phyloP scores from a whole-genome alignment of 1,284 basidiomycete genomes.

The Leccinum fuscescens region DNA sequence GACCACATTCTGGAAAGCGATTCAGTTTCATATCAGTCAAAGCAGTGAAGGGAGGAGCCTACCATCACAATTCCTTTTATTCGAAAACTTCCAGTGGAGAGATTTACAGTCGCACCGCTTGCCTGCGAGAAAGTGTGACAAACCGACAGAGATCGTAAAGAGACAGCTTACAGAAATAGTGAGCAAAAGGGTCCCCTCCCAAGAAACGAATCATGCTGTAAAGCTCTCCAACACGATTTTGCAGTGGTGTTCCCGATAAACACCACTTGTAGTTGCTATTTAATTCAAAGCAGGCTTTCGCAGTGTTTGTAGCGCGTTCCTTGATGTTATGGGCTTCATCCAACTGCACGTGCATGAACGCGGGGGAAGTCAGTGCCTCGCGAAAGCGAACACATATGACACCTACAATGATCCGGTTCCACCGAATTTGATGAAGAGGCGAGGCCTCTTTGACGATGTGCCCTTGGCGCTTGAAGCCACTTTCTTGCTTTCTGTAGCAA shows the following conservation, averaged over 20 bases:
- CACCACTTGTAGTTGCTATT: constrained; percentile 89
- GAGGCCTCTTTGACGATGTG: constrained; percentile 88
- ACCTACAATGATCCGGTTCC: constrained; percentile 77
- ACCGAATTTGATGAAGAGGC: constrained; percentile 81
- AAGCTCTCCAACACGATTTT: constrained; percentile 96
- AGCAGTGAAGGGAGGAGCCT: constrained; percentile 15
- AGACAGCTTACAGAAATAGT: constrained; percentile 80
- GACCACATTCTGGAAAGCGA: constrained; percentile 68
- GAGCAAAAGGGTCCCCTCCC: constrained; percentile 88
- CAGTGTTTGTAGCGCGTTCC: constrained; percentile 92
- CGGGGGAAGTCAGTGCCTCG: background rate
- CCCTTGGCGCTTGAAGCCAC: constrained; percentile 87
- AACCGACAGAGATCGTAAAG: constrained; percentile 2
- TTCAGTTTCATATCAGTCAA: background rate
- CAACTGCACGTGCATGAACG: constrained; percentile 47
- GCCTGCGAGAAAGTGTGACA: constrained; percentile 42
- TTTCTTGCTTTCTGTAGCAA: constrained; percentile 89
- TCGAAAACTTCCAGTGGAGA: constrained; percentile 85
- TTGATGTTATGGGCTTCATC: constrained; percentile 99
- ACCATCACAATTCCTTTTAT: constrained; percentile 86
- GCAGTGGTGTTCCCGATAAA: constrained; percentile 95
- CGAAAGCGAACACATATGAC: background rate
- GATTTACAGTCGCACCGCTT: constrained; percentile 86
- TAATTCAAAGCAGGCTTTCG: constrained; percentile 92
- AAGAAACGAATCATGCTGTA: constrained; percentile 95